Evolutionary conservation across 768 basidiomycete genomes (phyloP), one percentile per base, ranked within the genome.

Genomic region (Xerocomellus intermedius): DNA sequence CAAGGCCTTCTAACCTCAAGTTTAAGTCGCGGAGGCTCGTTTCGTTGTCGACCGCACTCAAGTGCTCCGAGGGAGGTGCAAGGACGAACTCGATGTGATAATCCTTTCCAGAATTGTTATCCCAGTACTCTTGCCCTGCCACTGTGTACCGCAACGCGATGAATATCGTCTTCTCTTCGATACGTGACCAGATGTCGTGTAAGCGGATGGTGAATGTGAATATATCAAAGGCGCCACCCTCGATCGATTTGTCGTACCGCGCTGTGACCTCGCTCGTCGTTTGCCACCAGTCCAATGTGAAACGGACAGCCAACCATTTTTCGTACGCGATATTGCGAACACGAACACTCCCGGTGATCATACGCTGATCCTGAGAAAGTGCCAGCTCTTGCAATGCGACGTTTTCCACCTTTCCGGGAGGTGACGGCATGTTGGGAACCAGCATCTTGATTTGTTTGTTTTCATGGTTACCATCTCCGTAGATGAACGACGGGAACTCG

Each of bases 251-350:
- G 19, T 74, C 71, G 68, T 91, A 87, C 47, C 81, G 83, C 24
- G 86, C 95, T 1, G 86, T 82, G 54, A 97, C 91, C 71, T 98
- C 96, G 70, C 87, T 90, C 55, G 92, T 95, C 44, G 96, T 99
- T 71, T 94, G 92, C 96, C 96, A 98, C 61, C 78, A 80, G 68
- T 98, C 96, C 62, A 95, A 82, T 1, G 96, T 98, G 72, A 97
- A 98, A 28, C 96, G 84, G 24, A 94, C 83, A 8, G 85, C 88
- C 49, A 98, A 79, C 78, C 83, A 82, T 74, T 98, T 98, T 64
- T 88, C 79, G 73, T 85, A 98, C 8, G 92, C 84, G 47, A 98
- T 67, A 69, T 98, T 98, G 63, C 85, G 81, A 54, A 96, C 90
- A 44, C 85, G 82, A 42, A 93, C 80, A 38, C 76, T 77, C 24